Conservation (phyloP, 2,329 filamentous ascomycete species). For the Venturia pyrina region DNA sequence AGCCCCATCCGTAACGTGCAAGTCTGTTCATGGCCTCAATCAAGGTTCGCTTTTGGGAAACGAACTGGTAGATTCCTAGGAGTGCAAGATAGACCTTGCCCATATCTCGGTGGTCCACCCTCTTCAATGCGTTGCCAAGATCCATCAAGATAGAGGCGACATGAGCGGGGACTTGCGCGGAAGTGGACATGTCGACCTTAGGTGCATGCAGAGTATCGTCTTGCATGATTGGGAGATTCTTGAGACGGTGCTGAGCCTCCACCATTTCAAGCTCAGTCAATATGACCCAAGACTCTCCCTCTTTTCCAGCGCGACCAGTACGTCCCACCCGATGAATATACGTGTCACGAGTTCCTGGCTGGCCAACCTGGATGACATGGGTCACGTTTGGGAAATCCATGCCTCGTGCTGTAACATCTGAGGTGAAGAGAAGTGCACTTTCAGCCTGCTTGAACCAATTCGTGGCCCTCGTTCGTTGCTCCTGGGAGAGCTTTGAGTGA, state of each 20-base stretch:
- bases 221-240: constrained; percentile 50
- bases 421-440: constrained; percentile 44
- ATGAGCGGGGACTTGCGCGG: constrained; percentile 30
- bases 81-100: constrained; percentile 45
- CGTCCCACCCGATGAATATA: constrained; percentile 44
- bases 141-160: constrained; percentile 37
- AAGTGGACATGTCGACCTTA: constrained; percentile 33
- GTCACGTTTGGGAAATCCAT: constrained; percentile 46
- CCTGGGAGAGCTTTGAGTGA: constrained; percentile 68
- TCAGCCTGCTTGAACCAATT: constrained; percentile 58
- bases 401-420: constrained; percentile 41
- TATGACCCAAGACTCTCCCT: constrained; percentile 62
- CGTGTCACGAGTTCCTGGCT: constrained; percentile 34
- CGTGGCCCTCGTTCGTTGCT: constrained; percentile 56
- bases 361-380: constrained; percentile 42
- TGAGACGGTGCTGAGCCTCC: constrained; percentile 42
- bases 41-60: constrained; percentile 30
- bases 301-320: constrained; percentile 57
- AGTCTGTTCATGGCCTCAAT: constrained; percentile 36
- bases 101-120: constrained; percentile 34
- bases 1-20: constrained; percentile 37
- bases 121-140: constrained; percentile 33
- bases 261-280: constrained; percentile 45
- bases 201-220: constrained; percentile 44
- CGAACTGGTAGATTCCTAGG: constrained; percentile 43